A percentile compares a stretch with the other conserved stretches of the same genome.
These are phyloP conservation scores for Cryptococcus depauperatus DNA, from an alignment of 1,284 basidiomycete species.

Conservation along the genomic window DNA sequence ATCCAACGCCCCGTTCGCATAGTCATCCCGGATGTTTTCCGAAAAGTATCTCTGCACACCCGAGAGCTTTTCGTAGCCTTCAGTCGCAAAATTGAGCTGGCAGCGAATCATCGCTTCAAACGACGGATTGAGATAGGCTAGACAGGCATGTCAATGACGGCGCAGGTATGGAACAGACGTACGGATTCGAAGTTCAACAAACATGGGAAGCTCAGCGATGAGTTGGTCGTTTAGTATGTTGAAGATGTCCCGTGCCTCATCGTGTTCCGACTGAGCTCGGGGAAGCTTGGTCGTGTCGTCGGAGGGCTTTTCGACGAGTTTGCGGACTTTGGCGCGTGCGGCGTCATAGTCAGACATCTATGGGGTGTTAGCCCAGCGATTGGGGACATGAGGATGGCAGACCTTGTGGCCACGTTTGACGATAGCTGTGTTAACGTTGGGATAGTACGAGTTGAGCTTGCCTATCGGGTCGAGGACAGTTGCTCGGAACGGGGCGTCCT, in stretches of 20 bases:
- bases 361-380: not conserved
- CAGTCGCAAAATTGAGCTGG: conserved; percentile 93
- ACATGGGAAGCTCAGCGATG: conserved; percentile 78
- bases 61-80: conserved; percentile 95
- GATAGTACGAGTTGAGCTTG: conserved; percentile 93
- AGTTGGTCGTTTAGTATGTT: conserved; percentile 88
- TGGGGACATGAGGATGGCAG: conserved; percentile 6
- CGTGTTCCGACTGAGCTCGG: conserved; percentile 85
- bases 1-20: conserved; percentile 92
- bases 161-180: conserved; percentile 11
- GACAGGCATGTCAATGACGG: not conserved
- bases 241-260: conserved; percentile 88
- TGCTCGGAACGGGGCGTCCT: conserved; percentile 91
- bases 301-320: conserved; percentile 83
- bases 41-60: conserved; percentile 86
- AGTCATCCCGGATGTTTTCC: conserved; percentile 86
- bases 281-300: conserved; percentile 90
- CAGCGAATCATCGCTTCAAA: conserved; percentile 99
- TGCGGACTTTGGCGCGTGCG: conserved; percentile 77
- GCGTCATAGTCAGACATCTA: conserved; percentile 94
- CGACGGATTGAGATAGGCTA: conserved; percentile 83
- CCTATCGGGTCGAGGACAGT: conserved; percentile 92
- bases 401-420: conserved; percentile 95
- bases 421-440: conserved; percentile 88
- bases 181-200: conserved; percentile 89